Percentiles rank a stretch among this genome's conserved stretches.
Conservation (phyloP, 148 eudicot species). For the Silene latifolia region DNA sequence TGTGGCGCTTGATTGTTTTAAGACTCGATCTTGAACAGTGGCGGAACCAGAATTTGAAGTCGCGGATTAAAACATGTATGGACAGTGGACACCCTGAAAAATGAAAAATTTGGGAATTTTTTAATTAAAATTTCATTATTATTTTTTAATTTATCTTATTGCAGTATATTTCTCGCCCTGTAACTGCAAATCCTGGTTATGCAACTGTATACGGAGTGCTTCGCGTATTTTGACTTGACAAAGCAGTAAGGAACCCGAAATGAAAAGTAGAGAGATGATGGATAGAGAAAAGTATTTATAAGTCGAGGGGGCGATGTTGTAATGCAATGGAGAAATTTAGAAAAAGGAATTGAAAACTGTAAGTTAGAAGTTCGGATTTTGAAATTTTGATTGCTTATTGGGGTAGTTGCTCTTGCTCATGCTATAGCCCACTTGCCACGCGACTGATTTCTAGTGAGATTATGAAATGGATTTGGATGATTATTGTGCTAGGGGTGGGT, state of each 20-base stretch:
- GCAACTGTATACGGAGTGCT: too few relatives aligned
- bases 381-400: neutral
- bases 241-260: too few relatives aligned
- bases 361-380: too few relatives aligned
- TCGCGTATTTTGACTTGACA: too few relatives aligned
- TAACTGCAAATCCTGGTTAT: too few relatives aligned
- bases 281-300: neutral
- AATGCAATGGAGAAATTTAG: neutral
- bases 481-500: neutral
- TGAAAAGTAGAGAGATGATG: neutral
- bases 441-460: neutral
- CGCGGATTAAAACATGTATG: neutral
- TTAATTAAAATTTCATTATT: too few relatives aligned
- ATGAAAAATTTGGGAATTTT: too few relatives aligned
- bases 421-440: neutral
- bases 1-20: neutral
- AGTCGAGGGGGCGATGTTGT: neutral
- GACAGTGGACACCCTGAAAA: too few relatives aligned
- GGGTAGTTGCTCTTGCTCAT: neutral
- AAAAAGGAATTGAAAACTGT: neutral
- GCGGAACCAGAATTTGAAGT: neutral
- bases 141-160: too few relatives aligned
- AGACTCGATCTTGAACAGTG: neutral
- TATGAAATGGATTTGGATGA: neutral
- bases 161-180: too few relatives aligned